Conservation (phyloP, 2,329 filamentous ascomycete species). For the Massarina eburnea region DNA sequence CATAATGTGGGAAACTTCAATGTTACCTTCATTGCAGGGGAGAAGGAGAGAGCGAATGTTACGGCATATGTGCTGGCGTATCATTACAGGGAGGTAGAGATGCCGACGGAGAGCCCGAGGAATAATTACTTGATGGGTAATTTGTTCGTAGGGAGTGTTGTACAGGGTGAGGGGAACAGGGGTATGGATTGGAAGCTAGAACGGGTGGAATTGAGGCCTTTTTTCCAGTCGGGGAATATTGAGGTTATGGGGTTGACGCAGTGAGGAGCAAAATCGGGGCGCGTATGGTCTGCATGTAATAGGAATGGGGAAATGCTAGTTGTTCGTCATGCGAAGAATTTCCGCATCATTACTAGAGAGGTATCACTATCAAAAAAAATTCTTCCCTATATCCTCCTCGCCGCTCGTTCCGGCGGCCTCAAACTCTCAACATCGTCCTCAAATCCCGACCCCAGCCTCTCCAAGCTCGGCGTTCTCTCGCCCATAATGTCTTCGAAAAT, state of each 20-base stretch:
- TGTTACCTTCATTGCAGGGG: not conserved
- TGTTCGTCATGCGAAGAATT: no score
- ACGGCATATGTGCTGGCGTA: constrained; percentile 1
- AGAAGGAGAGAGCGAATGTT: not conserved
- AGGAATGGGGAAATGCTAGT: no score
- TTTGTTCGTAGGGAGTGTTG: not conserved
- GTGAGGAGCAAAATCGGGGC: no score
- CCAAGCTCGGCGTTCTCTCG: no score
- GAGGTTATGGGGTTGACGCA: constrained; percentile 1
- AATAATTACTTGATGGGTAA: constrained; percentile 1
- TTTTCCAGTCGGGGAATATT: not conserved
- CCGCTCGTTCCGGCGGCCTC: no score
- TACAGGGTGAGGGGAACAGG: not conserved
- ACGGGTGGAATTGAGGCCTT: not conserved
- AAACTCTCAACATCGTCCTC: no score
- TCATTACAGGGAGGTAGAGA: not conserved
- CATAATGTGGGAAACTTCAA: not conserved
- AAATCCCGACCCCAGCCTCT: no score
- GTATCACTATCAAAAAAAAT: no score
- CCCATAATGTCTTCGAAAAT: no score
- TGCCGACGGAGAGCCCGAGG: not conserved
- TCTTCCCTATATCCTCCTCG: no score
- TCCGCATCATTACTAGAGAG: no score
- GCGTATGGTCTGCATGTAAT: no score
- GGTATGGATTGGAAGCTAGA: constrained; percentile 4